phyloP scores from a whole-genome alignment of 331 rosid species.

The Spiraea crenata region DNA sequence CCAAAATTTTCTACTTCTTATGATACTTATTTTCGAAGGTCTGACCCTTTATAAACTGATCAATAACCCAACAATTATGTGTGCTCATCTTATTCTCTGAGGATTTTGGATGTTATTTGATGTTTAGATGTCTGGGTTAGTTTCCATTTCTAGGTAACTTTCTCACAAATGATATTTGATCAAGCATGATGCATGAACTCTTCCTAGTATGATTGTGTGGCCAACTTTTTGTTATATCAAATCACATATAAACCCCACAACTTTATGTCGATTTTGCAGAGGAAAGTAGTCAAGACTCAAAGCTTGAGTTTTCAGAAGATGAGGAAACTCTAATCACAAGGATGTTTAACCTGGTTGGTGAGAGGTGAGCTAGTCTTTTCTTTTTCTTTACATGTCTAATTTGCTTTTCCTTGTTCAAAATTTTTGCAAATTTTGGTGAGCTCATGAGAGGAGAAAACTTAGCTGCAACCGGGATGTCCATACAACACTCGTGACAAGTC shows the following conservation, averaged over 20 bases:
- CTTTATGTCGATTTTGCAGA: constrained; percentile 32
- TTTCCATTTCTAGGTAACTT: background rate
- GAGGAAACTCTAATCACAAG: constrained; percentile 76
- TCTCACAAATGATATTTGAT: background rate
- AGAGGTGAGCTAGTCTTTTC: constrained; percentile 44
- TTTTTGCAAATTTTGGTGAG: background rate
- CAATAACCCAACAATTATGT: background rate
- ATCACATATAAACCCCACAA: background rate
- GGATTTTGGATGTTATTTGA: background rate
- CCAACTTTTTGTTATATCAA: background rate
- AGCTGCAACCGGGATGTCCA: too few species aligned
- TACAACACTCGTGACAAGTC: too few species aligned
- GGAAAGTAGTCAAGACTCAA: constrained; percentile 43
- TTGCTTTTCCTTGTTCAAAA: background rate
- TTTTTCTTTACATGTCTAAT: background rate
- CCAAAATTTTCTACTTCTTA: background rate
- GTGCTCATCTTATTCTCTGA: too few species aligned
- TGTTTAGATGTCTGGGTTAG: background rate
- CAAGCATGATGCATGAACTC: constrained; percentile 1
- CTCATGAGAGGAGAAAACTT: background rate
- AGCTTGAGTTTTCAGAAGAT: constrained; percentile 69
- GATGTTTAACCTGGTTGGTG: constrained; percentile 88
- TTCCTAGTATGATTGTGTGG: too few species aligned
- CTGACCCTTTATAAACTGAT: constrained; percentile 2
- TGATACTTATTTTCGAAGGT: background rate